Base-by-base conservation (phyloP, 1,284 basidiomycete species). In the Phylloporus sp. region DNA sequence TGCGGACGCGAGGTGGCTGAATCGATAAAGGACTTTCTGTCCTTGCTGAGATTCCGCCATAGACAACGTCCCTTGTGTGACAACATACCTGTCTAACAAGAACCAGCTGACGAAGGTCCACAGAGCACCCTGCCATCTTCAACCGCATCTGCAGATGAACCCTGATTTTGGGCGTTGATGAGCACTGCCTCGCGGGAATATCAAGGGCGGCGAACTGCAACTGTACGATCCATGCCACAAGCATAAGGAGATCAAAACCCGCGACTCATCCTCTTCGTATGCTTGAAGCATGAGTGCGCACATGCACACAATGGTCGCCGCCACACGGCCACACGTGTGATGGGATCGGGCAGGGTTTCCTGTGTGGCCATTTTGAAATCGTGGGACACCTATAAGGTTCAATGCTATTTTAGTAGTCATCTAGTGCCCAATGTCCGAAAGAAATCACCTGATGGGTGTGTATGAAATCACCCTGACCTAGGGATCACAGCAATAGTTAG, bases 401-500 rank as follows among this genome's bases (percentile, higher is more conserved):
- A 29, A 43, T 20, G 29, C 43, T 23, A 43, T 52, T 52, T 52
- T 15, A 52, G 49, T 43, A 49, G 17, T 17, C 20, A 14, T 29
- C 32, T 8, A 58, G 53, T 19, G 15, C 15, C 15, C 12, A 53
- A 53, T 27, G 19, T 29, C 35, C 15, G 23, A 60, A 32, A 37
- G 3, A 19, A 19, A 23, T n/a, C 47, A 29, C 39, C 52, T 25
- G 43, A 52, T 60, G 43, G 19, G 3, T 2, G 3, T 2, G n/a
- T 29, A 49, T 7, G 45, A 63, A 49, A 68, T 41, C 12, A 52
- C 47, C 47, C n/a, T 35, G 56, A 56, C 23, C n/a, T 23, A 25
- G 47, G 56, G 52, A 39, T 7, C 20, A 43, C 37, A 5, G 43
- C 11, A 17, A 27, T 7, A 52, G 17, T 14, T 17, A 27, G 53